These are phyloP conservation scores for Usnea hakonensis DNA, from an alignment of 495 filamentous ascomycete species.

Conservation along the genomic window DNA sequence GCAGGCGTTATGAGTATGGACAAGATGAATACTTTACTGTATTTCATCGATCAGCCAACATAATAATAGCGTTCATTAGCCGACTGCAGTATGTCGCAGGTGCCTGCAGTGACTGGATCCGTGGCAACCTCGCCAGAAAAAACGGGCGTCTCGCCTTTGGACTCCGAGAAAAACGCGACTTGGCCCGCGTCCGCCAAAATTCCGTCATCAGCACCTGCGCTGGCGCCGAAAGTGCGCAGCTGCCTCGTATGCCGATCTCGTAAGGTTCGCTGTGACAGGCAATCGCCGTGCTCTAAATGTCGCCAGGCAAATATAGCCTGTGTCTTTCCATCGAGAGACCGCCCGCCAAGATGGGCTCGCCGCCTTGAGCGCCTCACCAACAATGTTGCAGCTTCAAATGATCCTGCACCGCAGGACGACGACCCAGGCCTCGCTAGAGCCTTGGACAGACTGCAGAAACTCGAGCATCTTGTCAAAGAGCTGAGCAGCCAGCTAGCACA, in stretches of 20 bases:
- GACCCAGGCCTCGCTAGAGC: neutral
- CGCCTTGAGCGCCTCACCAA: conserved; percentile 10
- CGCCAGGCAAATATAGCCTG: neutral
- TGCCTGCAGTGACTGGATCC: conserved; percentile 1
- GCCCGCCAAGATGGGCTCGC: conserved; percentile 2
- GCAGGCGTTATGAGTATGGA: neutral
- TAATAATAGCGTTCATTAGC: neutral
- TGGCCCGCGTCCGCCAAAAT: neutral
- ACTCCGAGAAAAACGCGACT: conserved; percentile 7
- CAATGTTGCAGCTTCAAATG: neutral
- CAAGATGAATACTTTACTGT: neutral
- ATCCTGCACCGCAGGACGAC: neutral
- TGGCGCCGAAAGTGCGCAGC: neutral
- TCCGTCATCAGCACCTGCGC: conserved; percentile 7
- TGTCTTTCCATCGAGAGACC: conserved; percentile 4
- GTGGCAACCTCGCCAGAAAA: neutral
- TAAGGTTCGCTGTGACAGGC: conserved; percentile 8
- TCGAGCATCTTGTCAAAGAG: conserved; percentile 4
- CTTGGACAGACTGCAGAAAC: conserved; percentile 1
- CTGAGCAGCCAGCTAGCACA: conserved; percentile 6
- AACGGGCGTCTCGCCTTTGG: conserved; percentile 1
- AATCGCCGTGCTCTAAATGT: conserved; percentile 1
- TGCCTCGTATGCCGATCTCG: conserved; percentile 1
- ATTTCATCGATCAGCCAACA: neutral
- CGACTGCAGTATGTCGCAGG: conserved; percentile 4